These are phyloP conservation scores for Claviceps digitariae DNA, from an alignment of 2,329 filamentous ascomycete species.

Conservation along the genomic window DNA sequence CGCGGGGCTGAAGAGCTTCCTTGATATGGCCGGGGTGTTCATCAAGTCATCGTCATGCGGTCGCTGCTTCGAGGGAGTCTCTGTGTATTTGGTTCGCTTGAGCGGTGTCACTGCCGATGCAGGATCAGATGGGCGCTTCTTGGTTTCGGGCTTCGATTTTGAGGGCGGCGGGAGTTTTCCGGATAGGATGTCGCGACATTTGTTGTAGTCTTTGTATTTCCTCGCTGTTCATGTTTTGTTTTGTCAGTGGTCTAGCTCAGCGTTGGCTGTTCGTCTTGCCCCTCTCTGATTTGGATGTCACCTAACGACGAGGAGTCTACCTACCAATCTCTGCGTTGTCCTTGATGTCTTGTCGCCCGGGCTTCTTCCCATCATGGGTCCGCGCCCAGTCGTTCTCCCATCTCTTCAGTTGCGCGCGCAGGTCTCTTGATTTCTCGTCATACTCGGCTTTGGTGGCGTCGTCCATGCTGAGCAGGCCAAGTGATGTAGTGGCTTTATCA, in stretches of 20 bases:
- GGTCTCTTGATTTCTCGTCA: conserved; percentile 34
- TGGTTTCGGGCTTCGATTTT: conserved; percentile 13
- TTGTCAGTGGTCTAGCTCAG: background rate
- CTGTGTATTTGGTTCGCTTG: conserved; percentile 33
- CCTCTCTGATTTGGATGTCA: too few relatives aligned
- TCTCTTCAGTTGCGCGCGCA: conserved; percentile 58
- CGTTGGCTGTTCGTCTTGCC: too few relatives aligned
- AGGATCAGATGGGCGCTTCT: conserved; percentile 29
- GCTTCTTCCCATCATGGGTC: conserved; percentile 52
- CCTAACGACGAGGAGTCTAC: conserved; percentile 5
- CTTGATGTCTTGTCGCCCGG: conserved; percentile 64
- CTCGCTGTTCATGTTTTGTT: conserved; percentile 39
- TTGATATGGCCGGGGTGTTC: conserved; percentile 41
- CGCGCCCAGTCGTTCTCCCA: conserved; percentile 60
- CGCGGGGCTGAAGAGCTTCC: conserved; percentile 46
- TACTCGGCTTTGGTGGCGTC: conserved; percentile 28
- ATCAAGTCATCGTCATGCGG: conserved; percentile 28
- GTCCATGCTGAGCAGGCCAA: conserved; percentile 29
- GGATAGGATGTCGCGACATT: conserved; percentile 43
- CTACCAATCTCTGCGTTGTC: conserved; percentile 56
- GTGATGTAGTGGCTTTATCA: background rate
- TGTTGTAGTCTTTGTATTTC: conserved; percentile 69
- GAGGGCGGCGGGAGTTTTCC: conserved; percentile 34
- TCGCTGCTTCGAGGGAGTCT: conserved; percentile 32
- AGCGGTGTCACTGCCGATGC: conserved; percentile 30